phyloP scores from a whole-genome alignment of 495 filamentous ascomycete genomes.

The Ramalina intermedia region DNA sequence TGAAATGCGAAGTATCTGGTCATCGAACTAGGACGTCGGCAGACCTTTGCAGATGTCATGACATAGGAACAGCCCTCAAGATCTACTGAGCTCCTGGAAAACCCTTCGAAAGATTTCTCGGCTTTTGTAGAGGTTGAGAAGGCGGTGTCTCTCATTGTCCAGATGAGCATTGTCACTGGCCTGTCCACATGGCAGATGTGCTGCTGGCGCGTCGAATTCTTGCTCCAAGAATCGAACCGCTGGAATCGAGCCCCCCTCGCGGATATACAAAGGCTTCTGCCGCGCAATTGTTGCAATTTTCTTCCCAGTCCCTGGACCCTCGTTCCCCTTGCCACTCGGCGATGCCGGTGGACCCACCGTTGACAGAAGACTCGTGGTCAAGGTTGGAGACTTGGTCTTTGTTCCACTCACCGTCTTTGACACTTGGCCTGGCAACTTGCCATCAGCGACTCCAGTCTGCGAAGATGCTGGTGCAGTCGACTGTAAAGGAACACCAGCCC shows the following conservation, averaged over 20 bases:
- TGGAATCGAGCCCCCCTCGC: constrained; percentile 89
- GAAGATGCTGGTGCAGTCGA: constrained; percentile 1
- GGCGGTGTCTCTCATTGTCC: constrained; percentile 79
- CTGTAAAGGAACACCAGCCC: constrained; percentile 33
- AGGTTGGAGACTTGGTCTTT: not conserved
- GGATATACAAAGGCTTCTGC: constrained; percentile 55
- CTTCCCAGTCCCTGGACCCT: not conserved
- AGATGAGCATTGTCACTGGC: constrained; percentile 89
- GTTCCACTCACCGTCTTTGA: not conserved
- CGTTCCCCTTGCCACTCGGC: not conserved
- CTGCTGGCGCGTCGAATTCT: constrained; percentile 82
- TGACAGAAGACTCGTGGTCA: not conserved
- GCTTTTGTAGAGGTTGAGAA: constrained; percentile 81
- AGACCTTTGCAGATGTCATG: too few species aligned
- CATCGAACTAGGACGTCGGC: too few species aligned
- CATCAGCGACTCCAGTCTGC: constrained; percentile 13
- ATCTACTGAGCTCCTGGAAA: constrained; percentile 44
- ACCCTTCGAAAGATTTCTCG: constrained; percentile 81
- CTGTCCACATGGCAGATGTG: constrained; percentile 88
- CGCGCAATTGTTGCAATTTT: not conserved
- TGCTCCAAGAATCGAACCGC: constrained; percentile 89
- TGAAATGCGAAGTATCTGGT: too few species aligned
- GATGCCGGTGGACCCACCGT: not conserved
- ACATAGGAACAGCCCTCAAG: not conserved
- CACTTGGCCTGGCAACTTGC: not conserved